A percentile compares a stretch with the other conserved stretches of the same genome.
phyloP scores from a whole-genome alignment of 1,139 yeast species.

The Blastobotrys niveus region DNA sequence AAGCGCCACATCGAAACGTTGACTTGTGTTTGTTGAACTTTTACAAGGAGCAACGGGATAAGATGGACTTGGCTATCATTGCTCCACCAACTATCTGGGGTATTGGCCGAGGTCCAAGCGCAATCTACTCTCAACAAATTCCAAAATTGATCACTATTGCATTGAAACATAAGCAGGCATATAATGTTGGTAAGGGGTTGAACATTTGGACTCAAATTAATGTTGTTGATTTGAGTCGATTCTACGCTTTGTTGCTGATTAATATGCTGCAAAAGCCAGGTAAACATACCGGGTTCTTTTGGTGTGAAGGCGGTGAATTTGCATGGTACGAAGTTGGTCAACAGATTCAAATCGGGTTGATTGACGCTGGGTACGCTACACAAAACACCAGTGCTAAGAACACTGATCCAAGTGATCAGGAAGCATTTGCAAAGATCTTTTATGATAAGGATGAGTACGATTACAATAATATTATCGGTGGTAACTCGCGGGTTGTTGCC shows the following conservation, averaged over 20 bases:
- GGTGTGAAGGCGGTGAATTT: slow-evolving; percentile 35
- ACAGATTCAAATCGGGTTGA: slow-evolving; percentile 24
- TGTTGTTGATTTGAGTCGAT: slow-evolving; percentile 37
- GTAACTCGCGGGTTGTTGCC: slow-evolving; percentile 23
- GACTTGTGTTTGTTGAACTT: slow-evolving; percentile 29
- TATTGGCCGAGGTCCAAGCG: slow-evolving; percentile 37
- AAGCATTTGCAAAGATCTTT: slow-evolving; percentile 14
- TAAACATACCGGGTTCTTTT: slow-evolving; percentile 36
- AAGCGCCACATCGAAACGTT: slow-evolving; percentile 39
- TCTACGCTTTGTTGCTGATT: slow-evolving; percentile 32
- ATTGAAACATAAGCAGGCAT: slow-evolving; percentile 31
- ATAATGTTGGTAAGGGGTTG: slow-evolving; percentile 35
- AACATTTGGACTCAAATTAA: slow-evolving; percentile 40
- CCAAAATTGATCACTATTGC: slow-evolving; percentile 32
- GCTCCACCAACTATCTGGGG: slow-evolving; percentile 32
- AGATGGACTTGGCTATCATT: slow-evolving; percentile 20
- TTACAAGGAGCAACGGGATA: slow-evolving; percentile 12
- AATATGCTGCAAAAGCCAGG: slow-evolving; percentile 33
- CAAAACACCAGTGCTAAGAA: slow-evolving; percentile 10
- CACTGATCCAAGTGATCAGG: slow-evolving; percentile 13
- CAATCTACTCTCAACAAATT: slow-evolving; percentile 35
- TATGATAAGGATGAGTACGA: slow-evolving; percentile 8
- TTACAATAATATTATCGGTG: slow-evolving; percentile 16
- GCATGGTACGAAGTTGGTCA: slow-evolving; percentile 36
- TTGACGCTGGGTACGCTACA: slow-evolving; percentile 19